A percentile compares a stretch with the other conserved stretches of the same genome.
Conservation (phyloP, 768 basidiomycete genomes). For the Sutorius australiensis region DNA sequence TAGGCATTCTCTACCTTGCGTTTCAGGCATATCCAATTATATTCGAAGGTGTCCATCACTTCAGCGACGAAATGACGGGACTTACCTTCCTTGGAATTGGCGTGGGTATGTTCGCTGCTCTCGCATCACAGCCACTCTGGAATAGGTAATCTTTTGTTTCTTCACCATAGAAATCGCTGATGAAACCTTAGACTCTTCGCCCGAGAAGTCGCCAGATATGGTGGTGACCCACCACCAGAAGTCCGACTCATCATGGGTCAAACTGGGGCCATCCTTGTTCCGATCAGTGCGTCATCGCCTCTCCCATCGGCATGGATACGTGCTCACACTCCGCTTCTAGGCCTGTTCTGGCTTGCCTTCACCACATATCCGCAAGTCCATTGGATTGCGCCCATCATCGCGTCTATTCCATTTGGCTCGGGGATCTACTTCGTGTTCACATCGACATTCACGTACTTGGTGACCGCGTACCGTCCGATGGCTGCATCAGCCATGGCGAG, state of each 20-base stretch:
- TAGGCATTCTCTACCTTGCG: constrained; percentile 46
- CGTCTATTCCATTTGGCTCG: constrained; percentile 45
- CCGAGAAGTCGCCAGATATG: constrained; percentile 36
- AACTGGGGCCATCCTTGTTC: constrained; percentile 62
- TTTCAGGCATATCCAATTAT: constrained; percentile 59
- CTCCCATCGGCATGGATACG: neutral
- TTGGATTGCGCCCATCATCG: constrained; percentile 47
- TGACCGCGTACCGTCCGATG: constrained; percentile 47
- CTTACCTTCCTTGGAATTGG: constrained; percentile 51
- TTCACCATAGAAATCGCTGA: neutral
- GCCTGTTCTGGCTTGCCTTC: constrained; percentile 54
- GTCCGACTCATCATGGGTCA: constrained; percentile 61
- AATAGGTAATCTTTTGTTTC: constrained; percentile 27
- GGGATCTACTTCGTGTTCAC: constrained; percentile 66
- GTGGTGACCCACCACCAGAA: constrained; percentile 59
- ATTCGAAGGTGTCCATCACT: constrained; percentile 46
- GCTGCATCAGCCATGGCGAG: constrained; percentile 63
- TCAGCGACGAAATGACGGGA: constrained; percentile 48
- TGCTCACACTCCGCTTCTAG: constrained; percentile 10
- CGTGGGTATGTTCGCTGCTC: constrained; percentile 39
- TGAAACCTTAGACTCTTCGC: constrained; percentile 34
- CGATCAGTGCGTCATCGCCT: constrained; percentile 42
- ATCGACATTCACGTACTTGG: constrained; percentile 59
- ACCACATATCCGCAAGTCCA: constrained; percentile 46
- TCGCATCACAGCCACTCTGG: constrained; percentile 44